A percentile compares a stretch with the other conserved stretches of the same genome.
Evolutionary conservation across 192 early-diverging fungal species (phyloP).

Genomic region (Phlyctochytrium arcticum): DNA sequence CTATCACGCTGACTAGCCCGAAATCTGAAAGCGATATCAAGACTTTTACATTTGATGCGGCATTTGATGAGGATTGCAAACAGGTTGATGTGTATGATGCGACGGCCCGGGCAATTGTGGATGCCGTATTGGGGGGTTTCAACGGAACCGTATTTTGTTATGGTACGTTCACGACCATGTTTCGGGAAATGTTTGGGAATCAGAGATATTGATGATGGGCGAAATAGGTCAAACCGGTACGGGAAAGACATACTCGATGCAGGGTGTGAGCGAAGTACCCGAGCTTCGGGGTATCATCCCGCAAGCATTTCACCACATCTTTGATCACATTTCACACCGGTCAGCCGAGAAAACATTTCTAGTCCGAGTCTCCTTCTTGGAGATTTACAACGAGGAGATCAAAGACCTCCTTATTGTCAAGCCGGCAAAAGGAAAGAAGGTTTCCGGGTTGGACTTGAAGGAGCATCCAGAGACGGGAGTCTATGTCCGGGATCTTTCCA

Average conservation of each 20-base stretch:
- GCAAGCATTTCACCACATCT: slow-evolving; percentile 59
- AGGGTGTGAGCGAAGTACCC: slow-evolving; percentile 49
- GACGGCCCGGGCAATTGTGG: slow-evolving; percentile 55
- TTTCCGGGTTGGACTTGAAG: slow-evolving; percentile 47
- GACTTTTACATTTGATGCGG: slow-evolving; percentile 61
- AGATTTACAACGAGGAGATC: slow-evolving; percentile 93
- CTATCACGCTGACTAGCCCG: slow-evolving; percentile 42
- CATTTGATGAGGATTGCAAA: slow-evolving; percentile 50
- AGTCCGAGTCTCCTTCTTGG: slow-evolving; percentile 70
- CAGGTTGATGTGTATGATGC: slow-evolving; percentile 59
- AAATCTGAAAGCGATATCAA: slow-evolving; percentile 39
- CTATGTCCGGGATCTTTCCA: slow-evolving; percentile 57
- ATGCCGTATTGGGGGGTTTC: slow-evolving; percentile 55
- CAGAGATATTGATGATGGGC: neutral
- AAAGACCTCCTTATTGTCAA: slow-evolving; percentile 72
- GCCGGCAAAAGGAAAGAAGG: slow-evolving; percentile 21
- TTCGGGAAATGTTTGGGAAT: neutral
- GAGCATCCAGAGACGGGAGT: slow-evolving; percentile 66
- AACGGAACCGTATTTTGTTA: slow-evolving; percentile 65
- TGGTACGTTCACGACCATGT: slow-evolving; percentile 25
- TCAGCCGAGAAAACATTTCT: slow-evolving; percentile 55
- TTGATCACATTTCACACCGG: slow-evolving; percentile 51
- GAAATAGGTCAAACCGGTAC: slow-evolving; percentile 48
- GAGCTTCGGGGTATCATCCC: slow-evolving; percentile 59
- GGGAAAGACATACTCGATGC: slow-evolving; percentile 63